Base-by-base conservation (phyloP, 495 filamentous ascomycete species). In the Jackrogersella minutella region DNA sequence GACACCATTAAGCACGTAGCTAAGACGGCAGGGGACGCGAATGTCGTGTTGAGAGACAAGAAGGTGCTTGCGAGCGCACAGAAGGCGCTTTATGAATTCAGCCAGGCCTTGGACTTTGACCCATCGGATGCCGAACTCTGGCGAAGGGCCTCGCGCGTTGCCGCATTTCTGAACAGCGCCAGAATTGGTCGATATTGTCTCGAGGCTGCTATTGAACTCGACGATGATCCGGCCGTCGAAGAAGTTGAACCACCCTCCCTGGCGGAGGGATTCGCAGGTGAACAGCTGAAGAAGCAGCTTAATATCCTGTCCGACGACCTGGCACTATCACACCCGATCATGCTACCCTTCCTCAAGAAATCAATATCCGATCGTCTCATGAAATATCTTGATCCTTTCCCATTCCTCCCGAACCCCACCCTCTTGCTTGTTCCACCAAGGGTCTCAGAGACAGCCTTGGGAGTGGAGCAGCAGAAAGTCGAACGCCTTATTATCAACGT, bases 71-170 rank as follows among this genome's bases (percentile, higher is more conserved):
- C 76, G 1, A 73, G 79, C n/a, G 79, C 78, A 4, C 74, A 74
- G 33, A 71, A 65, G 58, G 83, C 85, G 7, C 74, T 97, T 4
- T 74, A 82, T 37, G 84, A 86, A 28, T 95, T 95, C 62, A 73
- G 86, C 16, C 82, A 90, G 14, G 92, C 95, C 1, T 81, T 98
- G 21, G 92, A 93, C 64, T 89, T 90, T 39, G 95, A 99, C 73
- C 92, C 96, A 36, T 90, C 93, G 1, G 96, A 99, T 75, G 82
- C 95, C 28, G 93, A 97, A 67, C 82, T 98, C n/a, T 99, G 95
- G 95, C 84, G 95, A 62, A 87, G 91, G 57, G 86, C 91, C 21
- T 90, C 95, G 5, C 87, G 91, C 26, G 83, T 99, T 16, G 90
- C 87, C 8, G 84, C 87, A 26, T 85, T 92, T 57, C 77, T 97